Evolutionary conservation across 805 yeast genomes (phyloP).

Genomic region (Metschnikowia drakensbergensis): DNA sequence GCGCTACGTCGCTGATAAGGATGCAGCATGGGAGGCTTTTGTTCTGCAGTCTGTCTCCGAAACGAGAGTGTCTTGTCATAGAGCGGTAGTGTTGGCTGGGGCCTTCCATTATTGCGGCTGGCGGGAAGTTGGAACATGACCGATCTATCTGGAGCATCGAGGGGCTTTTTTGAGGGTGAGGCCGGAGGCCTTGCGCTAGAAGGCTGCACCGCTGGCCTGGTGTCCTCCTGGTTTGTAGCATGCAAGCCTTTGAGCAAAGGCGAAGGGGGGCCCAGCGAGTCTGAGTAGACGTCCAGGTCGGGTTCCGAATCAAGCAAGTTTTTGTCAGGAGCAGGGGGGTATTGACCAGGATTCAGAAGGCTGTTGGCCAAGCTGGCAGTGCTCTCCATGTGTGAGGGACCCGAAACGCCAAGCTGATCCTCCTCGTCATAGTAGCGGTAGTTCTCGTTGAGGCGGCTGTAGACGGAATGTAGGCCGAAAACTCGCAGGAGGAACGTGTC

Average conservation of each 20-base stretch:
- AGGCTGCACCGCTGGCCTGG: neutral
- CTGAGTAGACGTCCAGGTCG: constrained; percentile 31
- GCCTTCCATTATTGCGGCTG: neutral
- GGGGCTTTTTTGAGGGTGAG: neutral
- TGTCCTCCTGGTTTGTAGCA: neutral
- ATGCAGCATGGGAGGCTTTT: neutral
- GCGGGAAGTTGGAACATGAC: constrained; percentile 11
- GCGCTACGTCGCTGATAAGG: constrained; percentile 6
- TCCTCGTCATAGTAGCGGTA: constrained; percentile 39
- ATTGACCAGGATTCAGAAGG: neutral
- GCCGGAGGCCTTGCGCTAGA: neutral
- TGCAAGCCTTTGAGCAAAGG: constrained; percentile 9
- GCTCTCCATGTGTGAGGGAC: neutral
- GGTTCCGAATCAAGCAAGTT: constrained; percentile 31
- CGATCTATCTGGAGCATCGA: constrained; percentile 5
- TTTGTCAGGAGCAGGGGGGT: constrained; percentile 5
- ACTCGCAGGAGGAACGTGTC: constrained; percentile 64
- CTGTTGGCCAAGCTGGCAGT: neutral
- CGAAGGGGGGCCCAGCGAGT: constrained; percentile 19
- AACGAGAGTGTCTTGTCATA: constrained; percentile 4
- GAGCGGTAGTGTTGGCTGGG: constrained; percentile 4
- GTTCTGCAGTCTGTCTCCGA: neutral
- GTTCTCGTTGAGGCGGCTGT: constrained; percentile 38
- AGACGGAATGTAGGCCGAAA: constrained; percentile 50
- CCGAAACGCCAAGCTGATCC: constrained; percentile 8